Conservation (phyloP, 1,284 basidiomycete species). For the Puccinia polysora region DNA sequence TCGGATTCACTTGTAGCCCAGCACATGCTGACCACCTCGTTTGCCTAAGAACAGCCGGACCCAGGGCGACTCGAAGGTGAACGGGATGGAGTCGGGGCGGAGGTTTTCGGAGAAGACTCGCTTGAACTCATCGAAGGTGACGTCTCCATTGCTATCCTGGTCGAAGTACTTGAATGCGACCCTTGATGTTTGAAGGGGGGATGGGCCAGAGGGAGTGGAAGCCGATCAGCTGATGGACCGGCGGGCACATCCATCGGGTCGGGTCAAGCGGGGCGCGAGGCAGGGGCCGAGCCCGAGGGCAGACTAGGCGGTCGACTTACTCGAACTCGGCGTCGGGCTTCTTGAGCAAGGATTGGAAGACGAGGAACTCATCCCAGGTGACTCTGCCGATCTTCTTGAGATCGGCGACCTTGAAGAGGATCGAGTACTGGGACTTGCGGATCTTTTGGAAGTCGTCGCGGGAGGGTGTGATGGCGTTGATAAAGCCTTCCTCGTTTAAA, state of each 20-base stretch:
- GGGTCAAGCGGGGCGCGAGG: neutral
- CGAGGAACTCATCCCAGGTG: constrained; percentile 88
- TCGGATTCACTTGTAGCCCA: constrained; percentile 68
- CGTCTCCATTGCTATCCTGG: constrained; percentile 77
- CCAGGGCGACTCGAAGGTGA: constrained; percentile 93
- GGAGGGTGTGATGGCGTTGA: constrained; percentile 36
- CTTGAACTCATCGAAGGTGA: constrained; percentile 89
- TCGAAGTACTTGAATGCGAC: constrained; percentile 96
- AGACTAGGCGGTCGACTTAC: no score
- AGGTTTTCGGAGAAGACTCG: constrained; percentile 76
- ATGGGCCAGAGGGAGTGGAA: neutral
- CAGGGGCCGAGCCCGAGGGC: neutral
- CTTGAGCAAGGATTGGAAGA: constrained; percentile 83
- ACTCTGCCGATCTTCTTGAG: constrained; percentile 68
- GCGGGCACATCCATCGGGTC: neutral
- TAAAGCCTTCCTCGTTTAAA: constrained; percentile 37
- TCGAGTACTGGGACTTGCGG: constrained; percentile 47
- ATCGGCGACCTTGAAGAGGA: constrained; percentile 81
- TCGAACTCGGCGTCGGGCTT: constrained; percentile 80
- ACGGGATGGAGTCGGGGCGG: constrained; percentile 75
- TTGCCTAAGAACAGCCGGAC: constrained; percentile 87
- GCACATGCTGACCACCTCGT: constrained; percentile 77
- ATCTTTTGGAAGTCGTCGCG: constrained; percentile 32
- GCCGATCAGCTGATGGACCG: neutral
- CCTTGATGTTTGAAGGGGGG: constrained; percentile 46